A percentile compares a stretch with the other conserved stretches of the same genome.
Conservation (phyloP, 2,329 filamentous ascomycete species). For the Moelleriella libera region DNA sequence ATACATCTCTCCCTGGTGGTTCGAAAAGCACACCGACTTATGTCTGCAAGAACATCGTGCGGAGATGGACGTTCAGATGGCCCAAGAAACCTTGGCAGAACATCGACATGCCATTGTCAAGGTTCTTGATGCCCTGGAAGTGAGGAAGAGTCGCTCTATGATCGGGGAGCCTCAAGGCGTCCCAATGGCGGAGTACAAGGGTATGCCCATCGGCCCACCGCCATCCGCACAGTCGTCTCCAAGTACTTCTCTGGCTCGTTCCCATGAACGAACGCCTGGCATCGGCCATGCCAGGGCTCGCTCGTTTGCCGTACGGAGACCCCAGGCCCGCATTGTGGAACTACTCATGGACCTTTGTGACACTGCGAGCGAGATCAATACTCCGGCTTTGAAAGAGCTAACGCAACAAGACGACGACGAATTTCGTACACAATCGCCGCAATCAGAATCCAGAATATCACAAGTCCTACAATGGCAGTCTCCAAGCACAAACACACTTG, state of each 20-base stretch:
- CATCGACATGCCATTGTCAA: slow-evolving; percentile 91
- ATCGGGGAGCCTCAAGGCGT: slow-evolving; percentile 36
- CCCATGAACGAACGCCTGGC: slow-evolving; percentile 59
- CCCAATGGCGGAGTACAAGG: slow-evolving; percentile 71
- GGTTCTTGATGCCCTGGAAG: slow-evolving; percentile 83
- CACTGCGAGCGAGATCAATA: slow-evolving; percentile 88
- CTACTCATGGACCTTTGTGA: slow-evolving; percentile 90
- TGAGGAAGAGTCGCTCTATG: slow-evolving; percentile 52
- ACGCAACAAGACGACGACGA: slow-evolving; percentile 51
- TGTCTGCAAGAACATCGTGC: slow-evolving; percentile 92
- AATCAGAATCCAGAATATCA: slow-evolving; percentile 87
- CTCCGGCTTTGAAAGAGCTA: slow-evolving; percentile 81
- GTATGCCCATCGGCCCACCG: slow-evolving; percentile 66
- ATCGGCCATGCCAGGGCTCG: slow-evolving; percentile 69
- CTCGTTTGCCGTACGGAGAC: slow-evolving; percentile 83
- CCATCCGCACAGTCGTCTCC: slow-evolving; percentile 59
- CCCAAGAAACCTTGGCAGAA: slow-evolving; percentile 82
- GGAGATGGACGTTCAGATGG: slow-evolving; percentile 95
- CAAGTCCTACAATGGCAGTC: slow-evolving; percentile 97
- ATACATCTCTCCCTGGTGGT: slow-evolving; percentile 98
- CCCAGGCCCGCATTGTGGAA: slow-evolving; percentile 86
- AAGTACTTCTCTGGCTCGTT: slow-evolving; percentile 56
- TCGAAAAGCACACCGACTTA: slow-evolving; percentile 95
- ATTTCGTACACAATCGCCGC: slow-evolving; percentile 83
- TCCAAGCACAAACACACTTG: slow-evolving; percentile 76